Conservation (phyloP, 495 filamentous ascomycete genomes). For the Podospora sp. region DNA sequence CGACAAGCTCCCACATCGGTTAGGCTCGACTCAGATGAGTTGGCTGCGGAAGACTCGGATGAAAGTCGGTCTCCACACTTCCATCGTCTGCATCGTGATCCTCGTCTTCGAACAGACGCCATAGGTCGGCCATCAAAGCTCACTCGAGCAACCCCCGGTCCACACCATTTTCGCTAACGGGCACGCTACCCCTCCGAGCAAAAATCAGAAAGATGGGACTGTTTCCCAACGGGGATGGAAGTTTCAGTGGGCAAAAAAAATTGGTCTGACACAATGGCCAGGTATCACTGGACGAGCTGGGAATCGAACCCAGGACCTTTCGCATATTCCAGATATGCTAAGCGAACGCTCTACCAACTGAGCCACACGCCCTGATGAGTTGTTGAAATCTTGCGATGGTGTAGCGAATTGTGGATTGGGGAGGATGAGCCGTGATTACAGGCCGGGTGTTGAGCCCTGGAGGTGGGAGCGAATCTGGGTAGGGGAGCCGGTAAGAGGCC, state of each 20-base stretch:
- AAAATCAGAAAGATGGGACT: neutral
- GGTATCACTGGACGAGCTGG: slow-evolving; percentile 9
- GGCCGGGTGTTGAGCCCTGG: no score
- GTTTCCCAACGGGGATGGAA: neutral
- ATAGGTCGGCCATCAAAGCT: neutral
- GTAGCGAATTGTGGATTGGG: neutral
- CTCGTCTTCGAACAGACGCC: neutral
- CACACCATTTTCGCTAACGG: neutral
- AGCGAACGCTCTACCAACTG: no score
- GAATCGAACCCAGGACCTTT: slow-evolving; percentile 16
- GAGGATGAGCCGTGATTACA: neutral
- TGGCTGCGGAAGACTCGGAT: neutral
- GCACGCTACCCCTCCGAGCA: neutral
- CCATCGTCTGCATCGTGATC: neutral
- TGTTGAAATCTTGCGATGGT: neutral
- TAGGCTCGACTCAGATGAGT: no score
- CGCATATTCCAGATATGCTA: slow-evolving; percentile 6
- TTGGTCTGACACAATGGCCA: neutral
- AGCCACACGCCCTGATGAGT: slow-evolving; percentile 10
- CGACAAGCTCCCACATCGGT: neutral
- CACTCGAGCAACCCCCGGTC: neutral
- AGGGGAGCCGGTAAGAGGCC: neutral
- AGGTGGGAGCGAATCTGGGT: neutral
- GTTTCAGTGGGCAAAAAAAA: neutral
- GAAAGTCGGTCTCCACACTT: neutral